phyloP scores from a whole-genome alignment of 75 land plant species.

The Pinus albicaulis region DNA sequence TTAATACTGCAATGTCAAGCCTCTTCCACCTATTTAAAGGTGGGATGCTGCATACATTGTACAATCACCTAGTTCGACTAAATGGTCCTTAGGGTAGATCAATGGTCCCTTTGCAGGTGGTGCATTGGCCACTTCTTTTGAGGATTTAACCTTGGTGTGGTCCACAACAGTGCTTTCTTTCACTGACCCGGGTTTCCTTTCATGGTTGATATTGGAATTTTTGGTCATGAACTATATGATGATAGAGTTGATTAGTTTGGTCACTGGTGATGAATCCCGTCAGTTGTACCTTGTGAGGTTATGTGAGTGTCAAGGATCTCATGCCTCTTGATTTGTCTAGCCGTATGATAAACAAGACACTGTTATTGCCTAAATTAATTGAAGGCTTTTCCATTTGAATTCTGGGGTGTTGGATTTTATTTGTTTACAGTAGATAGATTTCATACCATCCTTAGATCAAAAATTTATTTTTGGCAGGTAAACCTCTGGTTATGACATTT shows the following conservation, averaged over 20 bases:
- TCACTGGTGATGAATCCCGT: too few relatives aligned
- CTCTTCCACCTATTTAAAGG: neutral
- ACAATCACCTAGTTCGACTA: neutral
- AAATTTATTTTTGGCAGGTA: constrained; percentile 49
- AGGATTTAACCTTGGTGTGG: too few relatives aligned
- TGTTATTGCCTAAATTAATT: neutral
- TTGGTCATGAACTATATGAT: too few relatives aligned
- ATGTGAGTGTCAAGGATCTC: neutral
- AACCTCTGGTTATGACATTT: constrained; percentile 75
- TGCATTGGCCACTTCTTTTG: too few relatives aligned
- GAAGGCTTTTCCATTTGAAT: neutral
- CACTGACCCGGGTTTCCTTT: too few relatives aligned
- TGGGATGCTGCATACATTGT: neutral
- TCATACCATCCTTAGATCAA: neutral
- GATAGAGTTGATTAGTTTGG: too few relatives aligned
- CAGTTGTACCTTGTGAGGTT: too few relatives aligned
- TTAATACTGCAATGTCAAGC: neutral
- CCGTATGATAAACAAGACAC: neutral
- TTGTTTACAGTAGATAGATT: neutral
- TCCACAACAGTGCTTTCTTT: too few relatives aligned
- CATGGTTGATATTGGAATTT: too few relatives aligned
- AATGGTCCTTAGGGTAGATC: too few relatives aligned
- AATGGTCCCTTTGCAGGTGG: too few relatives aligned
- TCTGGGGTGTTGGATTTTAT: neutral
- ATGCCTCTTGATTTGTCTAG: neutral